Conservation (phyloP, 1,139 yeast species). For the Saccharomycopsis crataegensis region DNA sequence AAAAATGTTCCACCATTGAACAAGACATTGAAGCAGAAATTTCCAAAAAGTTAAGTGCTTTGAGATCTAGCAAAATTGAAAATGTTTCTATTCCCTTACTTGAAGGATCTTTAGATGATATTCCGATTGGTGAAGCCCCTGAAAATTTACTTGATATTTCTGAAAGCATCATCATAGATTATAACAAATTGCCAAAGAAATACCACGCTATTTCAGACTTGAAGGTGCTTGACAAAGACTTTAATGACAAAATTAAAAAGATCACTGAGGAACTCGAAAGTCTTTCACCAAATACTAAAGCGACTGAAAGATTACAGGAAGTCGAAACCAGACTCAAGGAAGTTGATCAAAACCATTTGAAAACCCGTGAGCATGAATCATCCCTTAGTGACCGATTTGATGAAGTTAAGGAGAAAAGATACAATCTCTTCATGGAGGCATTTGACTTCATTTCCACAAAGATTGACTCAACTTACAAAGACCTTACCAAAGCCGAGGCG, state of each 20-base stretch:
- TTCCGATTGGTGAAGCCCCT: constrained; percentile 38
- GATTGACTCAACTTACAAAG: constrained; percentile 81
- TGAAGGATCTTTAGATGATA: constrained; percentile 48
- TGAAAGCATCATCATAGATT: constrained; percentile 51
- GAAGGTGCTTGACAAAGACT: constrained; percentile 27
- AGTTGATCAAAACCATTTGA: constrained; percentile 58
- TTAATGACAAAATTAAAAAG: constrained; percentile 42
- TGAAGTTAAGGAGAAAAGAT: constrained; percentile 52
- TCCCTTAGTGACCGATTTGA: constrained; percentile 51
- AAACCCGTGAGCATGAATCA: constrained; percentile 56
- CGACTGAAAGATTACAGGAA: constrained; percentile 66
- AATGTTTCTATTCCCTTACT: constrained; percentile 58
- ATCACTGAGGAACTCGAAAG: constrained; percentile 51
- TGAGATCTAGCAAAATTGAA: constrained; percentile 72
- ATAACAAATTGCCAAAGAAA: constrained; percentile 39
- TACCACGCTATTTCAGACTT: constrained; percentile 31
- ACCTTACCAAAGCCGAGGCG: constrained; percentile 61
- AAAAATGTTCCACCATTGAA: constrained; percentile 36
- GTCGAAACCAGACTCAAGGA: constrained; percentile 55
- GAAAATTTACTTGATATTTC: constrained; percentile 34
- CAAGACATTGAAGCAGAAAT: constrained; percentile 50
- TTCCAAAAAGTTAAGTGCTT: constrained; percentile 50
- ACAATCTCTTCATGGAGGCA: constrained; percentile 58
- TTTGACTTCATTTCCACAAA: constrained; percentile 66
- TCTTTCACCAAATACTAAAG: constrained; percentile 75